Evolutionary conservation across 352 stramenopile genomes (phyloP).

Genomic region (Globisporangium rhizosaccharum): DNA sequence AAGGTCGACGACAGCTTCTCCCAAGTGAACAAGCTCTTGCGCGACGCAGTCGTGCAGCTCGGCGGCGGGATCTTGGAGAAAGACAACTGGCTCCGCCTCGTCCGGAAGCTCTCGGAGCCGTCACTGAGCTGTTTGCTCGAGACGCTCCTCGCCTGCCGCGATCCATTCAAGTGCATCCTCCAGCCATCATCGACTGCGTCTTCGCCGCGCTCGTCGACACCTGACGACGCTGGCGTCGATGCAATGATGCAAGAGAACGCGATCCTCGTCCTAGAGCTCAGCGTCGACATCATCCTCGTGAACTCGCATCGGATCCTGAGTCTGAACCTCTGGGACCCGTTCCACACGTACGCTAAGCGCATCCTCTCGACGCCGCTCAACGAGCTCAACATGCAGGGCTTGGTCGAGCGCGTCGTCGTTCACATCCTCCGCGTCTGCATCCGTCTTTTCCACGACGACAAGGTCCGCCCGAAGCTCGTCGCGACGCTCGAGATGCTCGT

Average conservation of each 20-base stretch:
- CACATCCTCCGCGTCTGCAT: slow-evolving; percentile 85
- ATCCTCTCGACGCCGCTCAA: slow-evolving; percentile 67
- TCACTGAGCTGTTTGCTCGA: slow-evolving; percentile 63
- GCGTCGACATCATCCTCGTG: slow-evolving; percentile 80
- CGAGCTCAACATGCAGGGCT: slow-evolving; percentile 71
- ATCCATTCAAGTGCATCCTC: slow-evolving; percentile 77
- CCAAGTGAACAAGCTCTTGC: slow-evolving; percentile 71
- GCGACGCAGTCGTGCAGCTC: slow-evolving; percentile 65
- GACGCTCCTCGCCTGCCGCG: slow-evolving; percentile 65
- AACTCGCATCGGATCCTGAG: slow-evolving; percentile 74
- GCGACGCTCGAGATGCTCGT: slow-evolving; percentile 70
- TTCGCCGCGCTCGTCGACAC: background rate
- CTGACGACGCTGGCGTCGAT: slow-evolving; percentile 33
- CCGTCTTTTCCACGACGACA: slow-evolving; percentile 81
- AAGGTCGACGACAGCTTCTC: slow-evolving; percentile 77
- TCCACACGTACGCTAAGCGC: slow-evolving; percentile 74
- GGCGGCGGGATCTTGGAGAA: slow-evolving; percentile 77
- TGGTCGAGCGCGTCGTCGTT: slow-evolving; percentile 81
- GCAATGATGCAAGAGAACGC: slow-evolving; percentile 88
- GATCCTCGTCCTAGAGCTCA: slow-evolving; percentile 82
- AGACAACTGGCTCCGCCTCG: slow-evolving; percentile 83
- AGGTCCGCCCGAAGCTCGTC: slow-evolving; percentile 76
- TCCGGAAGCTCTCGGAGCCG: slow-evolving; percentile 63
- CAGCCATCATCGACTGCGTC: slow-evolving; percentile 20
- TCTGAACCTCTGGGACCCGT: slow-evolving; percentile 72